phyloP scores from a whole-genome alignment of 2,329 filamentous ascomycete genomes.

The Ophiostoma tasmaniense region DNA sequence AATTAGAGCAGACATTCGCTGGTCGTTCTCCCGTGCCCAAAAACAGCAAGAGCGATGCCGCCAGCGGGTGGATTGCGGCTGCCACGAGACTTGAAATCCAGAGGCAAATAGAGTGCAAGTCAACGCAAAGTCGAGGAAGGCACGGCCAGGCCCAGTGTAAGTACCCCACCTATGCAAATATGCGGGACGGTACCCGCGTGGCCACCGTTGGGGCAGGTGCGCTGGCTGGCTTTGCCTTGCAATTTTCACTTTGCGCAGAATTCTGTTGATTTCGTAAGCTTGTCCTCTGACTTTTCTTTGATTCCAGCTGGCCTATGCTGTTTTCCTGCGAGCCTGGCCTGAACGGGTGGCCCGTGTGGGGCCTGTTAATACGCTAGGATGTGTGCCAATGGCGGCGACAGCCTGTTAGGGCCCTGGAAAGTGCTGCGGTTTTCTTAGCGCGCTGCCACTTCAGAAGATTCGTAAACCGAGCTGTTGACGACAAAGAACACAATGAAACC shows the following conservation, averaged over 20 bases:
- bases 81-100: slow-evolving; percentile 1
- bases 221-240: background rate
- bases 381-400: background rate
- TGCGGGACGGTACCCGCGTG: background rate
- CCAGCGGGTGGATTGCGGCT: background rate
- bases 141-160: slow-evolving; percentile 3
- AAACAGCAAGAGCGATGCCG: slow-evolving; percentile 1
- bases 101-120: background rate
- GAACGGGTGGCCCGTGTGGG: background rate
- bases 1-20: background rate
- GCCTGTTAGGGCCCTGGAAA: background rate
- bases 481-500: background rate
- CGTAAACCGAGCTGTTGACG: background rate
- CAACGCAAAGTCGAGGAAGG: background rate
- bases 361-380: background rate
- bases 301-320: background rate
- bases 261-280: background rate
- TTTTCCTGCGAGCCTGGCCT: background rate
- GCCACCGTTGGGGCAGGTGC: background rate
- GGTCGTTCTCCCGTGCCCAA: background rate
- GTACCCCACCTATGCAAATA: slow-evolving; percentile 1
- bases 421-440: background rate
- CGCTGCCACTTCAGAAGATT: background rate
- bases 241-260: background rate
- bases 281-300: background rate